A percentile compares a stretch with the other conserved stretches of the same genome.
phyloP scores from a whole-genome alignment of 83 land plant genomes.

The Picea abies region DNA sequence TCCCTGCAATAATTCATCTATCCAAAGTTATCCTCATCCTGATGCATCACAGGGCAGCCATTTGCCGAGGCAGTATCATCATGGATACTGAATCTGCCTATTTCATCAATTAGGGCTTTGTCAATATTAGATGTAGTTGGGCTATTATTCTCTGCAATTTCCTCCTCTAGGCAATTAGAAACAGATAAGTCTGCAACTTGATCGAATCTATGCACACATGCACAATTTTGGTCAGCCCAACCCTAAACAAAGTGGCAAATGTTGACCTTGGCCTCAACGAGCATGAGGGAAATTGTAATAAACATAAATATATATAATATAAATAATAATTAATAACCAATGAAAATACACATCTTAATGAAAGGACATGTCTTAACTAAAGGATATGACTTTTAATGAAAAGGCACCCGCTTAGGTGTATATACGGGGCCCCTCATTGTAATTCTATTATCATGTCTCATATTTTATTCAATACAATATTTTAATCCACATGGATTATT shows the following conservation, averaged over 20 bases:
- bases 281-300: conserved; percentile 66
- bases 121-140: not conserved
- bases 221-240: conserved; percentile 72
- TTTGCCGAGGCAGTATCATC: not conserved
- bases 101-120: not conserved
- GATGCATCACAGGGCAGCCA: not conserved
- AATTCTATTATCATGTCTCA: too few species aligned
- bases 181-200: not conserved
- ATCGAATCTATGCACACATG: conserved; percentile 32
- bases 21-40: not conserved
- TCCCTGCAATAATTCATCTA: not conserved
- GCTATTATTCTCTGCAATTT: conserved; percentile 8
- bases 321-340: too few species aligned
- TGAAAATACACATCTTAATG: too few species aligned
- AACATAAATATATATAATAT: too few species aligned
- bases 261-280: conserved; percentile 76
- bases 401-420: too few species aligned
- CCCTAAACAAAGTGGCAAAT: conserved; percentile 60
- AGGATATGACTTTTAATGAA: too few species aligned
- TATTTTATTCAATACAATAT: too few species aligned
- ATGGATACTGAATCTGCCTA: not conserved
- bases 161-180: not conserved
- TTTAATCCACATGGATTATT: too few species aligned
- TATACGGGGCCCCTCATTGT: too few species aligned
- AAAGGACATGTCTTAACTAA: too few species aligned